phyloP scores from a whole-genome alignment of 345 rosid genomes.

The Pistacia integerrima region DNA sequence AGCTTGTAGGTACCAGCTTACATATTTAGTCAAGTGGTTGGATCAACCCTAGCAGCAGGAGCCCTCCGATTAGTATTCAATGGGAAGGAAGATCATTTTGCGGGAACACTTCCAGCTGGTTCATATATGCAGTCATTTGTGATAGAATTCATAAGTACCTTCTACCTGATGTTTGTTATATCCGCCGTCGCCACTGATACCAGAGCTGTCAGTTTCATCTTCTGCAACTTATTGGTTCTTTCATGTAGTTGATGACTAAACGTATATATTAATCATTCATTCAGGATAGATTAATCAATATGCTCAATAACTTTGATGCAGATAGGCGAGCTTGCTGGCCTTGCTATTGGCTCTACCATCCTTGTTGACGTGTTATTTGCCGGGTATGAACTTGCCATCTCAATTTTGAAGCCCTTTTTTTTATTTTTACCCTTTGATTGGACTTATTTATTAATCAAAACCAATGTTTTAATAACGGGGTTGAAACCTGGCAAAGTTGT shows the following conservation, averaged over 20 bases:
- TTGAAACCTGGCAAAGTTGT: too few species aligned
- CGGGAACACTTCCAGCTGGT: conserved; percentile 76
- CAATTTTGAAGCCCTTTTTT: too few species aligned
- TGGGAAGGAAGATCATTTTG: conserved; percentile 62
- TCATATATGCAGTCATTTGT: conserved; percentile 66
- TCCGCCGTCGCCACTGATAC: conserved; percentile 90
- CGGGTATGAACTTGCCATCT: conserved; percentile 47
- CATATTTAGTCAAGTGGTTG: conserved; percentile 58
- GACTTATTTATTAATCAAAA: too few species aligned
- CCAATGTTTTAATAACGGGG: too few species aligned
- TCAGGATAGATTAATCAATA: too few species aligned
- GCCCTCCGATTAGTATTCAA: conserved; percentile 65
- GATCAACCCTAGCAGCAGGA: conserved; percentile 78
- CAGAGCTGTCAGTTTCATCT: conserved; percentile 65
- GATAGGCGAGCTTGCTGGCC: conserved; percentile 96
- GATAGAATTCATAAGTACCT: conserved; percentile 86
- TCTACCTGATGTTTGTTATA: conserved; percentile 84
- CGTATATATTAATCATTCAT: too few species aligned
- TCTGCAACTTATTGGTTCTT: too few species aligned
- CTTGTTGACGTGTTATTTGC: conserved; percentile 77
- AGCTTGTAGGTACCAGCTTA: conserved; percentile 66
- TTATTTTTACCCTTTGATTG: too few species aligned
- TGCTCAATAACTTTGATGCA: conserved; percentile 16
- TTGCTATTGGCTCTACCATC: conserved; percentile 84
- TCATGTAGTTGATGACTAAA: neutral